Conservation (phyloP, 345 rosid genomes). For the Eucalyptus viminalis region DNA sequence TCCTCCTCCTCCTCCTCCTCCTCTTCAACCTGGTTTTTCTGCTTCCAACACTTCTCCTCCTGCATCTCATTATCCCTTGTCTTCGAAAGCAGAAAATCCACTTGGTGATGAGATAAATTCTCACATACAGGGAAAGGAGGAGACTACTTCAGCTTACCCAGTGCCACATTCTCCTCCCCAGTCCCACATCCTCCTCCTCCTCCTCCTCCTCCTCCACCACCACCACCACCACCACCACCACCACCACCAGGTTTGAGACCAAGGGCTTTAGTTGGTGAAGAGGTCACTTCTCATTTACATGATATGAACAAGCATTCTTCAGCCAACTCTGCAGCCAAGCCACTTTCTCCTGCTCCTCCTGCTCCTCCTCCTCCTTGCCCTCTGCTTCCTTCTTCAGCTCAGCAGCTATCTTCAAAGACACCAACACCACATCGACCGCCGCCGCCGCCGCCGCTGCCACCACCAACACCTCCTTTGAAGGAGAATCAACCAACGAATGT, state of each 20-base stretch:
- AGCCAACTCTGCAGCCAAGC: neutral
- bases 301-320: neutral
- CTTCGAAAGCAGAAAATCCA: neutral
- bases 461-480: constrained; percentile 8
- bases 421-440: neutral
- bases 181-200: neutral
- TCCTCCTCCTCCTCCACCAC: neutral
- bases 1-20: constrained; percentile 5
- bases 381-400: neutral
- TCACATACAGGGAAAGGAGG: neutral
- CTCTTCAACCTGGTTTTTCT: constrained; percentile 4
- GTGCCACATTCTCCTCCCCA: neutral
- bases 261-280: neutral
- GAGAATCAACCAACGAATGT: constrained; percentile 1
- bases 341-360: neutral
- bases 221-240: neutral
- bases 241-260: neutral
- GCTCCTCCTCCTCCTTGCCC: neutral
- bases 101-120: neutral
- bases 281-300: neutral
- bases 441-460: neutral
- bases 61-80: neutral
- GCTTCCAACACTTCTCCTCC: neutral
- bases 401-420: neutral
- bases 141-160: neutral